Evolutionary conservation across 768 basidiomycete genomes (phyloP), one percentile per base, ranked within the genome.

Genomic region (Cantharellus anzutake): DNA sequence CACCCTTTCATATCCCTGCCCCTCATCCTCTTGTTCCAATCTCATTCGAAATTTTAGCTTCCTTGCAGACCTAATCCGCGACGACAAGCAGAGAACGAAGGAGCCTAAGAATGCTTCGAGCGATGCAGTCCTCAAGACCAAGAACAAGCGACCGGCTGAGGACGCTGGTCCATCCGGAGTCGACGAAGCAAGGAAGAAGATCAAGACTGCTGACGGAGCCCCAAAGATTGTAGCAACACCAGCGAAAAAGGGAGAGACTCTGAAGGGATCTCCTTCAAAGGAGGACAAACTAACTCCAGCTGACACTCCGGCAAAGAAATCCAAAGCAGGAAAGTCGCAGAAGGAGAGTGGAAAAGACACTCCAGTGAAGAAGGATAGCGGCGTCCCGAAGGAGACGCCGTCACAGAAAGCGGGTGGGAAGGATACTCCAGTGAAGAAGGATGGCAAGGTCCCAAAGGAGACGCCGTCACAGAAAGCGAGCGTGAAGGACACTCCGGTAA

Each of bases 161-260:
- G 44, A 48, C 11, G 11, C 44, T 48, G 44, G 44, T 48, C 44
- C 44, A 11, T 11, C 11, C 11, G 44, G 44, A 11, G 29, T 29
- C 44, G 11, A 11, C 44, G 29, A 48, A 29, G 44, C 29, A 56
- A 65, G 65, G 50, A 73, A 73, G 70, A 71, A 72, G 68, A 66
- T 67, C 42, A 72, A 71, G 67, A 59, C 60, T 37, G 71, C 68
- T 60, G 65, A 55, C 44, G 68, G 65, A 39, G 63, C 60, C 44
- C 65, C 67, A 29, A 62, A 66, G 37, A 60, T 61, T 41, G 64
- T 61, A n/a, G 62, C 66, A 34, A 53, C 63, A 14, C 59, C 62
- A 41, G 59, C 52, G 35, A 58, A 60, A 42, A 63, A 58, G 42
- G 20, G 20, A 29, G 20, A 29, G 20, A 14, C 44, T 50, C 44